A percentile compares a stretch with the other conserved stretches of the same genome.
phyloP scores from a whole-genome alignment of 495 filamentous ascomycete species.

The Lophium mytilinum region DNA sequence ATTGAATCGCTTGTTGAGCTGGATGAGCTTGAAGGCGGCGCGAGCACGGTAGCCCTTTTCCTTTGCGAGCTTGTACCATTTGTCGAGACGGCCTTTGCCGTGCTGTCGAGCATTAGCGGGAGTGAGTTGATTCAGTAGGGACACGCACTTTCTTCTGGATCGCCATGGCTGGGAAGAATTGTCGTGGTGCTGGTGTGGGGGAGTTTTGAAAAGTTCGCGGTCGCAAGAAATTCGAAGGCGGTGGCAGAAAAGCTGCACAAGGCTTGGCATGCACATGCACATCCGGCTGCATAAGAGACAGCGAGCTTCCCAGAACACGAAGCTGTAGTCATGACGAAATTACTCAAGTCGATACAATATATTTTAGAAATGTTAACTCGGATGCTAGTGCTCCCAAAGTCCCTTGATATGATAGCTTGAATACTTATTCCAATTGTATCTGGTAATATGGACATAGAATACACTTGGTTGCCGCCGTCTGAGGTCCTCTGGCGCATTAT shows the following conservation, averaged over 20 bases:
- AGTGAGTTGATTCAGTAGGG: neutral
- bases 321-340: no score
- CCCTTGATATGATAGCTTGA: no score
- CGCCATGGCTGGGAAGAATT: conserved; percentile 53
- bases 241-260: neutral
- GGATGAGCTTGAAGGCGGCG: conserved; percentile 97
- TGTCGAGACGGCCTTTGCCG: conserved; percentile 98
- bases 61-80: conserved; percentile 89
- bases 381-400: no score
- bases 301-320: no score
- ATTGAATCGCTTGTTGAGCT: conserved; percentile 97
- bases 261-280: no score
- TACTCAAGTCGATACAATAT: no score
- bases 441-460: no score
- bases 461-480: no score
- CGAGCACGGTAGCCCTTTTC: conserved; percentile 96
- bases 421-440: no score
- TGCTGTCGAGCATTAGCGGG: conserved; percentile 42
- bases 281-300: no score
- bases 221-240: neutral
- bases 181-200: neutral
- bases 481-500: no score
- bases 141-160: conserved; percentile 82
- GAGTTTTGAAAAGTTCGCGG: neutral
- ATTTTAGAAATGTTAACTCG: no score